Evolutionary conservation across 495 filamentous ascomycete genomes (phyloP).

Genomic region (Aspergillus coremiiformis): DNA sequence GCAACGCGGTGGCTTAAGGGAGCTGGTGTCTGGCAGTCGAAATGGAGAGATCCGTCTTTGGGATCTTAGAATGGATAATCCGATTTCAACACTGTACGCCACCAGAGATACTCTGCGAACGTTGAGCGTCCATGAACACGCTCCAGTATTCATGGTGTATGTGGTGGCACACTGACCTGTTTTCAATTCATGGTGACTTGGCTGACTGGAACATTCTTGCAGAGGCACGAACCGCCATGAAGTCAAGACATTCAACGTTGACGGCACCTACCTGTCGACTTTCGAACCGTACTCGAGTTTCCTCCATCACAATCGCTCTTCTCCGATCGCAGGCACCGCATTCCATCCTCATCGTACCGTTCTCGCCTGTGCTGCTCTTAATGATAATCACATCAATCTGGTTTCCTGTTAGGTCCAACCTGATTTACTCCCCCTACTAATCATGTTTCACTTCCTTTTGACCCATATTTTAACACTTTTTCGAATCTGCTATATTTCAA

Average conservation of each 20-base stretch:
- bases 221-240: constrained; percentile 83
- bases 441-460: constrained; percentile 1
- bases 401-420: constrained; percentile 33
- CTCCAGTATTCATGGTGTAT: constrained; percentile 94
- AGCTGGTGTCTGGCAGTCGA: constrained; percentile 77
- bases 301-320: constrained; percentile 65
- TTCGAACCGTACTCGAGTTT: constrained; percentile 86
- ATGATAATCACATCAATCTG: constrained; percentile 43
- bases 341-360: constrained; percentile 96
- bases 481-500: background rate
- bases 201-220: background rate
- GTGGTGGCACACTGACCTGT: constrained; percentile 25
- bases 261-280: constrained; percentile 65
- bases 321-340: constrained; percentile 77
- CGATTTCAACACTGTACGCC: constrained; percentile 63
- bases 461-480: background rate
- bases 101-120: constrained; percentile 75
- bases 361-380: constrained; percentile 65
- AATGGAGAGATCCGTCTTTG: constrained; percentile 92
- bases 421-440: background rate
- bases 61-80: constrained; percentile 82
- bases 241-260: constrained; percentile 87
- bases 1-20: constrained; percentile 88
- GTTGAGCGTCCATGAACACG: constrained; percentile 90
- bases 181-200: background rate